A percentile compares a stretch with the other conserved stretches of the same genome.
phyloP scores from a whole-genome alignment of 129 eudicot genomes.

The Sambucus nigra region DNA sequence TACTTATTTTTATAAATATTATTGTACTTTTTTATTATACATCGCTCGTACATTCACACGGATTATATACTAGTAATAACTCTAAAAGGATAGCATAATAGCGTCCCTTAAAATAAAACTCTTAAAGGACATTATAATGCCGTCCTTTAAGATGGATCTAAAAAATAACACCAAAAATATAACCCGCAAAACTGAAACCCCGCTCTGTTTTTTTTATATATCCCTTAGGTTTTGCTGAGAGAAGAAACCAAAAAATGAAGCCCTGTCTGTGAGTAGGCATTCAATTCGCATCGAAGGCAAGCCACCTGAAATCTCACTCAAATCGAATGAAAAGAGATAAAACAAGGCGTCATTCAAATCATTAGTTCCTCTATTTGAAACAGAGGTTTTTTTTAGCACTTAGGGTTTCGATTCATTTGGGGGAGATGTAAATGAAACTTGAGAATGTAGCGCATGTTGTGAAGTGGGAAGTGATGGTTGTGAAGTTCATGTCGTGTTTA shows the following conservation, averaged over 20 bases:
- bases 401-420: slow-evolving; percentile 39
- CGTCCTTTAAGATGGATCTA: too few relatives aligned
- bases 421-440: slow-evolving; percentile 35
- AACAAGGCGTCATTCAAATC: too few relatives aligned
- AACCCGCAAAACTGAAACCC: too few relatives aligned
- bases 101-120: too few relatives aligned
- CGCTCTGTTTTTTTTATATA: too few relatives aligned
- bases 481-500: slow-evolving; percentile 52
- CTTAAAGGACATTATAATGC: too few relatives aligned
- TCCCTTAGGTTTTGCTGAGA: slow-evolving; percentile 28
- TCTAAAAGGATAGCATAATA: too few relatives aligned
- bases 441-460: slow-evolving; percentile 66
- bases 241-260: slow-evolving; percentile 49
- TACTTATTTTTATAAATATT: too few relatives aligned
- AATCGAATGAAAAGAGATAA: slow-evolving; percentile 1
- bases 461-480: slow-evolving; percentile 41
- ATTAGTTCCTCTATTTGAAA: slow-evolving; percentile 36
- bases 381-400: slow-evolving; percentile 16
- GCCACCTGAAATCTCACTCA: slow-evolving; percentile 35
- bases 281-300: slow-evolving; percentile 65
- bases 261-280: slow-evolving; percentile 50
- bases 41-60: too few relatives aligned
- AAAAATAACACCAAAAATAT: too few relatives aligned
- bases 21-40: too few relatives aligned
- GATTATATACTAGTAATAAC: too few relatives aligned